phyloP scores from a whole-genome alignment of 1,284 basidiomycete species.

The Trichosporon sp. region DNA sequence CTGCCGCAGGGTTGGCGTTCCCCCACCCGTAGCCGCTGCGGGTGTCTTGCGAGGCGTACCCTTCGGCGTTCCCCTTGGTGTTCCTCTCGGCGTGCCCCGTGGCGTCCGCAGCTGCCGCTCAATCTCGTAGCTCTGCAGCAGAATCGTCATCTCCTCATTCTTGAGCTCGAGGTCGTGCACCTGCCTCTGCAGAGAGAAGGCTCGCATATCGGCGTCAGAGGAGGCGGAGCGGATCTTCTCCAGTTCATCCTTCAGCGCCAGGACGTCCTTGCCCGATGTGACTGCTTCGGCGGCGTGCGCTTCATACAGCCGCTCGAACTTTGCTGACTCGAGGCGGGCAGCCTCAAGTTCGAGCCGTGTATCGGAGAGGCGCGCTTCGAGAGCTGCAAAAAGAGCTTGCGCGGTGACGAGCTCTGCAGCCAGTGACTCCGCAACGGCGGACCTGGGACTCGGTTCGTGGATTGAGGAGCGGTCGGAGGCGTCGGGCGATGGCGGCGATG shows the following conservation, averaged over 20 bases:
- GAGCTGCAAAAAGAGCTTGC: neutral
- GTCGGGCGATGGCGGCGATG: neutral
- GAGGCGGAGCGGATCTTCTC: neutral
- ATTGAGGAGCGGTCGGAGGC: neutral
- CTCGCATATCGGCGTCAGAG: neutral
- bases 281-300: neutral
- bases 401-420: neutral
- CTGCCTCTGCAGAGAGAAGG: neutral
- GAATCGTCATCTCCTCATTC: neutral
- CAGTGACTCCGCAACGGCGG: neutral
- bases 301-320: neutral
- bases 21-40: too few species aligned
- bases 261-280: neutral
- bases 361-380: constrained; percentile 18
- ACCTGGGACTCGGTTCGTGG: neutral
- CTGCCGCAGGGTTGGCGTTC: neutral
- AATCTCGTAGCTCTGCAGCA: constrained; percentile 7
- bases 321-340: constrained; percentile 7
- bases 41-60: neutral
- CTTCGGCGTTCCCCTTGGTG: neutral
- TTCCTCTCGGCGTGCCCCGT: neutral
- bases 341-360: constrained; percentile 18
- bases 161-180: neutral
- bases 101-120: constrained; percentile 5
- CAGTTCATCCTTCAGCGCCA: neutral